Conservation (phyloP, 345 rosid species). For the Dipteronia sinensis region DNA sequence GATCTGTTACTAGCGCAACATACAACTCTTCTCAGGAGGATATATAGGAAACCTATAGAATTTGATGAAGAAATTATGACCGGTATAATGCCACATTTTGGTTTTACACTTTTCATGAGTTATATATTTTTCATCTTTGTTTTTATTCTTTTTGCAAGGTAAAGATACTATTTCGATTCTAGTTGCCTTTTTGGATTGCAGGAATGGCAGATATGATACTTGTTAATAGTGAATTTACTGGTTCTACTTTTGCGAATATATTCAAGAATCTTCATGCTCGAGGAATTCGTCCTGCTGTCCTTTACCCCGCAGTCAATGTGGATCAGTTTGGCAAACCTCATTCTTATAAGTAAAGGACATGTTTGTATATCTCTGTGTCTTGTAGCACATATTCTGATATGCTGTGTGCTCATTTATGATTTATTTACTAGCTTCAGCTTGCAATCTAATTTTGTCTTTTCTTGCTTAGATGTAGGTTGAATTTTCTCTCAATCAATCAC, state of each 20-base stretch:
- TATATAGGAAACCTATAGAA: constrained; percentile 86
- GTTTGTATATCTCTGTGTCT: constrained; percentile 36
- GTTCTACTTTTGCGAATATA: constrained; percentile 80
- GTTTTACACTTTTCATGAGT: not conserved
- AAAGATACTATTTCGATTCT: not conserved
- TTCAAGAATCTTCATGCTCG: constrained; percentile 71
- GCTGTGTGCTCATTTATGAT: not conserved
- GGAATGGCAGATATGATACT: constrained; percentile 92
- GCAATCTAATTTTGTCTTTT: not conserved
- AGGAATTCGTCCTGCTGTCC: constrained; percentile 77
- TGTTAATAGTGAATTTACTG: constrained; percentile 88
- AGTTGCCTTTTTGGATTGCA: constrained; percentile 29
- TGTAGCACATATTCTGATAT: constrained; percentile 10
- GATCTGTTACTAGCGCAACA: constrained; percentile 86
- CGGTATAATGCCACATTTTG: constrained; percentile 39
- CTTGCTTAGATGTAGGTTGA: constrained; percentile 51
- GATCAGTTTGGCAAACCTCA: constrained; percentile 69
- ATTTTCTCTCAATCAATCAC: constrained; percentile 87
- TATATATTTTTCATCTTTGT: not conserved
- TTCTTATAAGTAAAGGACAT: constrained; percentile 53
- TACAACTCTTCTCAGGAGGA: constrained; percentile 69
- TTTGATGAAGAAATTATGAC: constrained; percentile 79
- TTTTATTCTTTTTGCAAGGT: not conserved
- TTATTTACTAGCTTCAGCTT: not conserved
- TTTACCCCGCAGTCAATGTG: constrained; percentile 84